Conservation (phyloP, 345 rosid species). For the Melaleuca alternifolia region DNA sequence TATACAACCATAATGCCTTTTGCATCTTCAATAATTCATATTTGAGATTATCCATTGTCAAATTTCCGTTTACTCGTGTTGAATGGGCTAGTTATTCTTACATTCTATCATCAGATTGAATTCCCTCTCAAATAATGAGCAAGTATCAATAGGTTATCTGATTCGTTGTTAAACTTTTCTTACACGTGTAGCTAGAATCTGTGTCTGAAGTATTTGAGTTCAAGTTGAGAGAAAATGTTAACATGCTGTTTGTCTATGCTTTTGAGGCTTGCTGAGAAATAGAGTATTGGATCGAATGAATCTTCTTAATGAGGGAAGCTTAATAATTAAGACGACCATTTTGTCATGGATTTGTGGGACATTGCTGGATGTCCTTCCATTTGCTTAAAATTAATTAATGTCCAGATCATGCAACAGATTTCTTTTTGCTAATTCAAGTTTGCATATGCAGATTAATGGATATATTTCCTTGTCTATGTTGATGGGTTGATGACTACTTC, state of each 20-base stretch:
- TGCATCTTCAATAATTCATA: background rate
- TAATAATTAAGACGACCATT: background rate
- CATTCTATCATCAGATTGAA: background rate
- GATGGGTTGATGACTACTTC: background rate
- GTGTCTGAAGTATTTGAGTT: background rate
- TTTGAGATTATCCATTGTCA: background rate
- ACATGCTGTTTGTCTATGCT: background rate
- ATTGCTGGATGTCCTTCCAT: background rate
- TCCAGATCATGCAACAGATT: background rate
- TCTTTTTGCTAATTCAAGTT: background rate
- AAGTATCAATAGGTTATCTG: background rate
- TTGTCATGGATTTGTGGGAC: background rate
- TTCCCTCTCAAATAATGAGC: background rate
- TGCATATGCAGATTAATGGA: background rate
- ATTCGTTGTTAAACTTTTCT: background rate
- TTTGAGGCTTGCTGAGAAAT: background rate
- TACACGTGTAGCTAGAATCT: background rate
- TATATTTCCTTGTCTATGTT: background rate
- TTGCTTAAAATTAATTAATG: background rate
- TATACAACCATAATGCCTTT: background rate
- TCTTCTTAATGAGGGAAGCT: background rate
- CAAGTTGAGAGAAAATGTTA: background rate
- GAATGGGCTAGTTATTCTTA: background rate
- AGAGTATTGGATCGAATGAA: background rate
- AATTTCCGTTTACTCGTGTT: background rate